Evolutionary conservation across 1,284 basidiomycete genomes (phyloP), one percentile per base, ranked within the genome.

Genomic region (Nidula niveotomentosa): DNA sequence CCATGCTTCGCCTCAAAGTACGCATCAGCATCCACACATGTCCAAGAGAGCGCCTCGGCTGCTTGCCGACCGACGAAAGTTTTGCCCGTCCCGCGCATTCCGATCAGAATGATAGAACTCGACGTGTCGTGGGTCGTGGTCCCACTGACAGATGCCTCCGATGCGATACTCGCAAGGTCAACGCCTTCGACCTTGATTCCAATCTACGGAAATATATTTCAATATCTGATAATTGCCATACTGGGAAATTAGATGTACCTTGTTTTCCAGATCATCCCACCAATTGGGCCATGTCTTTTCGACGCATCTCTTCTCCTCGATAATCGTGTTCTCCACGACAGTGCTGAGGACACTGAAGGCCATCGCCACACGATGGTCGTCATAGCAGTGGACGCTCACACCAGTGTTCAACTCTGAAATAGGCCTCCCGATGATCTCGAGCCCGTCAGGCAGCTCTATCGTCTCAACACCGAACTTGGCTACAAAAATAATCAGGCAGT

Each of bases 251-350:
- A 51, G 3, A 58, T 76, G 12, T 49, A 91, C 92, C 83, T 95
- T 96, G 76, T 93, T 94, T 68, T 93, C 85, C 18, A 99, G 79
- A 71, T 98, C 97, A 67, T 99, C 97, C 95, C 96, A 99, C 93
- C 96, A 99, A 69, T 96, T 95, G 2, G 97, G 96, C 96, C 96
- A 99, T 0, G 97, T 99, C 83, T 99, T 99, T 74, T 98, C 96
- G 18, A 99, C 96, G 66, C 96, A 98, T 53, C 96, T 82, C 75
- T 97, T 98, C 76, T 99, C 96, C 67, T 98, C 94, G 39, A 99
- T 78, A 57, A 94, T 76, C 1, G 93, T 93, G 33, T 85, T 86
- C 36, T 81, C 75, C 33, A 95, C 77, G 2, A 93, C 81, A 7
- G 88, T 83, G 3, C 89, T 88, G 15, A 99, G 78, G 17, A 98